phyloP scores from a whole-genome alignment of 1,139 yeast genomes.

The Yamadazyma diospyri region DNA sequence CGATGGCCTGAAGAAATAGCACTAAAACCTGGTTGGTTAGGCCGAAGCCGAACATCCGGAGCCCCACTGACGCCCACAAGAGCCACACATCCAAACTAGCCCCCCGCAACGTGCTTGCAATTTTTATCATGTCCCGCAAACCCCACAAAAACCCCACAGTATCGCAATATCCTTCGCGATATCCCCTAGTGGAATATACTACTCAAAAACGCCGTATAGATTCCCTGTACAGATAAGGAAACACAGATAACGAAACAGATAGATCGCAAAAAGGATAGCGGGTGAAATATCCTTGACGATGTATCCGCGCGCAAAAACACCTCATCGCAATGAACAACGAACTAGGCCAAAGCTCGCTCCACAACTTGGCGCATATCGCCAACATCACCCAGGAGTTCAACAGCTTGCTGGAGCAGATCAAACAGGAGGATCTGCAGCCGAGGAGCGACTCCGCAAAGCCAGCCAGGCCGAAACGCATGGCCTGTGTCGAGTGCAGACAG shows the following conservation, averaged over 20 bases:
- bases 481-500: conserved; percentile 95
- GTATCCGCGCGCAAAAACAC: too few relatives aligned
- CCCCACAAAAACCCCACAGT: too few relatives aligned
- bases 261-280: too few relatives aligned
- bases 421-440: conserved; percentile 11
- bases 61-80: conserved; percentile 67
- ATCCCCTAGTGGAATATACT: too few relatives aligned
- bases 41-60: conserved; percentile 77
- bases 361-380: conserved; percentile 44
- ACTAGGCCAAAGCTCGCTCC: conserved; percentile 25
- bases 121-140: conserved; percentile 1
- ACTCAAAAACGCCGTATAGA: too few relatives aligned
- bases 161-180: too few relatives aligned
- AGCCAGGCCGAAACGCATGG: conserved; percentile 55
- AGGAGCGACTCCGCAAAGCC: conserved; percentile 13
- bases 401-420: conserved; percentile 27
- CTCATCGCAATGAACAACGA: conserved; percentile 17
- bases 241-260: too few relatives aligned
- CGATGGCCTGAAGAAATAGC: conserved; percentile 57
- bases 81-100: conserved; percentile 53
- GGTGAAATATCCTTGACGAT: too few relatives aligned
- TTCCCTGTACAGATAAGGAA: too few relatives aligned
- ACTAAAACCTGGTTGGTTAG: conserved; percentile 78
- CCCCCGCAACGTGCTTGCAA: conserved; percentile 1
- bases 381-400: conserved; percentile 43